phyloP scores from a whole-genome alignment of 106 monocot genomes.

The Narthecium ossifragum region DNA sequence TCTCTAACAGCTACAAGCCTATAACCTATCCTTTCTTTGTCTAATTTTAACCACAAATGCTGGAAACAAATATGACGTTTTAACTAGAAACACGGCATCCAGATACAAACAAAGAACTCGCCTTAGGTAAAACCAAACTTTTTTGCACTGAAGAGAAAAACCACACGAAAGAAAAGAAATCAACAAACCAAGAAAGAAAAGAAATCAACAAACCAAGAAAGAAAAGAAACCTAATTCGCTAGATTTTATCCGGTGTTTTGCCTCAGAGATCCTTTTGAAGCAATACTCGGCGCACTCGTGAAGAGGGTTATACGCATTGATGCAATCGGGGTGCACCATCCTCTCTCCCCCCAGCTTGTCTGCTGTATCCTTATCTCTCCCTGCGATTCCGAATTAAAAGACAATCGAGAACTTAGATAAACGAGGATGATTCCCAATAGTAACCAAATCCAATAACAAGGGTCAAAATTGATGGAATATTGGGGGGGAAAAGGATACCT shows the following conservation, averaged over 20 bases:
- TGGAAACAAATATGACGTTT: too few relatives aligned
- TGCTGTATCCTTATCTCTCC: not conserved
- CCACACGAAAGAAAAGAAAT: not conserved
- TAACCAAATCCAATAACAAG: not conserved
- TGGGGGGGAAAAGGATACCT: not conserved
- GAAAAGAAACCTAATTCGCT: conserved; percentile 9
- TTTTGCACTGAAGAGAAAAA: too few relatives aligned
- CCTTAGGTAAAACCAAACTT: too few relatives aligned
- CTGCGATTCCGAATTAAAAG: not conserved
- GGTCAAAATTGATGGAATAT: not conserved
- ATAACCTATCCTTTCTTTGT: too few relatives aligned
- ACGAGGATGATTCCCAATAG: not conserved
- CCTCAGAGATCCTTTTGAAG: conserved; percentile 48
- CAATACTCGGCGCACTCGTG: conserved; percentile 40
- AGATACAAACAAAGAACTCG: too few relatives aligned
- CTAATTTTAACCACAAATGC: too few relatives aligned
- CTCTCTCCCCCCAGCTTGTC: conserved; percentile 12
- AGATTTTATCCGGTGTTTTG: conserved; percentile 8
- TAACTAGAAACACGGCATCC: too few relatives aligned
- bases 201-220: not conserved
- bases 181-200: not conserved
- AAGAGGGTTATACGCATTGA: conserved; percentile 26
- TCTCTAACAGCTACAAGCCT: too few relatives aligned
- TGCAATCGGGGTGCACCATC: conserved; percentile 26
- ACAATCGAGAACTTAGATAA: not conserved